A percentile compares a stretch with the other conserved stretches of the same genome.
Conservation (phyloP, 345 rosid species). For the Brassica nigra region DNA sequence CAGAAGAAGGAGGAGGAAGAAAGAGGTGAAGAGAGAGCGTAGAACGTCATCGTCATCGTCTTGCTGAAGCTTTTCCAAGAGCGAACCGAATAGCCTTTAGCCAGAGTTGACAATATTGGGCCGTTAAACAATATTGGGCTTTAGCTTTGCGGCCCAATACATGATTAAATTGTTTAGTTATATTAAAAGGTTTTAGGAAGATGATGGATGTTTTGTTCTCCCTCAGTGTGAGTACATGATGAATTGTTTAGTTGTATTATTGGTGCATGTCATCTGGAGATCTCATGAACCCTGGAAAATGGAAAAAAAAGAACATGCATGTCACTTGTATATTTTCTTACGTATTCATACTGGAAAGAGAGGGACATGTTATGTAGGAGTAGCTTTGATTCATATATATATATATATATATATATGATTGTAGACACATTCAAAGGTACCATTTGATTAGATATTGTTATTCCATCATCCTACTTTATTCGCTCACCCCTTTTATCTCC, state of each 20-base stretch:
- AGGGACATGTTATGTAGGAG: neutral
- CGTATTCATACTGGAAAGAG: neutral
- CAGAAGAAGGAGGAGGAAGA: neutral
- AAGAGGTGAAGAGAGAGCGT: constrained; percentile 31
- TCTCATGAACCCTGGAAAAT: neutral
- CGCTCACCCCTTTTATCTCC: neutral
- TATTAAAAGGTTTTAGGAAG: neutral
- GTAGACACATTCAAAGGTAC: neutral
- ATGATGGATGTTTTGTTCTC: neutral
- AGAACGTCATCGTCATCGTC: constrained; percentile 31
- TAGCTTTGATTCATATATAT: too few species aligned
- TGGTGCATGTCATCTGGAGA: neutral
- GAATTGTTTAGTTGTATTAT: neutral
- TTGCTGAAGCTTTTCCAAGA: constrained; percentile 6
- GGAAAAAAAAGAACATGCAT: neutral
- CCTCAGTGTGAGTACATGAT: too few species aligned
- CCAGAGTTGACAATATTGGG: neutral
- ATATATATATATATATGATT: too few species aligned
- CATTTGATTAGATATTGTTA: neutral
- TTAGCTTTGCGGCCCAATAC: constrained; percentile 12
- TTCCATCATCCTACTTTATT: neutral
- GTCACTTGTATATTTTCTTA: neutral
- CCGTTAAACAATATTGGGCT: constrained; percentile 7
- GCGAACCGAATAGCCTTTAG: neutral
- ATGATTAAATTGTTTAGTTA: neutral